Evolutionary conservation across 2,329 filamentous ascomycete genomes (phyloP), one percentile per base, ranked within the genome.

Genomic region (Arthrobotrys pseudoclavata): DNA sequence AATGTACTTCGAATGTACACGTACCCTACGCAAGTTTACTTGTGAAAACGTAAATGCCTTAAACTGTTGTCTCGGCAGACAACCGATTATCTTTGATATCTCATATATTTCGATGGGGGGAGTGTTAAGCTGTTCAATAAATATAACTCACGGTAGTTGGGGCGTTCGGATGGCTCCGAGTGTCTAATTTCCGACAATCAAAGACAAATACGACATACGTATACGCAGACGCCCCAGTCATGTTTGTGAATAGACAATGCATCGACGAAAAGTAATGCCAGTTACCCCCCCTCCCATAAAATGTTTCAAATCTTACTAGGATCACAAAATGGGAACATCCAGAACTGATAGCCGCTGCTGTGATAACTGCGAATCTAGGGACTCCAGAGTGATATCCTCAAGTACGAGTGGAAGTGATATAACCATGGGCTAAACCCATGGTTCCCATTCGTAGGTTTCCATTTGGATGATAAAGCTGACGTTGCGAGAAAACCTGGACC

Each of bases 101-200:
- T 40, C 1, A 13, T 2, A 57, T 57, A 40, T 57, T 24, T 42
- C 52, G 6, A 57, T 26, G 1, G 40, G 18, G 9, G 29, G 4
- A 34, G 29, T 40, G 15, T 57, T 53, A 18, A 26, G 29, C 9
- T 3, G 7, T 20, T 13, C 10, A 31, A 5, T 22, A n/a, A 7
- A 26, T 42, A 42, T 60, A 60, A 24, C 55, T 60, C 55, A 60
- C 55, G 55, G 55, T 60, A 60, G 55, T 20, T 45, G 42, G 42
- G 42, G 42, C n/a, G 42, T 45, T 18, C 42, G 42, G 42, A 20
- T 45, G 31, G 31, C 31, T 34, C 37, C 37, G 6, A 20, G 9
- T 7, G 20, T n/a, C 6, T 20, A 45, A 1, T 45, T 12, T 45
- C 42, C 12, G 2, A 20, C 15, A 2, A 20, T 20, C 15, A 45